Percentiles rank a stretch among this genome's conserved stretches.
Conservation (phyloP, 2,329 filamentous ascomycete species). For the Achaetomium macrosporum region DNA sequence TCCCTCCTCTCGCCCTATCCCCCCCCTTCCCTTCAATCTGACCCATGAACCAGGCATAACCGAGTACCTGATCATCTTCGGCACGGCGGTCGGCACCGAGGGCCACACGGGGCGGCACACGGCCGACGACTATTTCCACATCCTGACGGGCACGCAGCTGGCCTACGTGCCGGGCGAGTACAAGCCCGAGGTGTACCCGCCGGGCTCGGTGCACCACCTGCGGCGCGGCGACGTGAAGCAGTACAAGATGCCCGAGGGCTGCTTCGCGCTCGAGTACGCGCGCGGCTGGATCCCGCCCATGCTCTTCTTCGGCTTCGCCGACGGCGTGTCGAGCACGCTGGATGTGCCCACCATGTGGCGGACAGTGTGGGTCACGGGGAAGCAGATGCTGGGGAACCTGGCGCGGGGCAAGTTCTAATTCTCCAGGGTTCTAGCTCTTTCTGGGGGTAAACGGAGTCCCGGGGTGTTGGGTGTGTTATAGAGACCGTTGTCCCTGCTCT, state of each 20-base stretch:
- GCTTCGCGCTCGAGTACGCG: constrained; percentile 79
- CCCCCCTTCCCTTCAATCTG: background rate
- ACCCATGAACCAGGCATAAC: constrained; percentile 53
- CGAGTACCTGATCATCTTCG: constrained; percentile 87
- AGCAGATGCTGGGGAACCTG: constrained; percentile 72
- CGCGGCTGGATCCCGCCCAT: constrained; percentile 89
- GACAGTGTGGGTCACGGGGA: constrained; percentile 66
- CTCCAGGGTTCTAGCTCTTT: background rate
- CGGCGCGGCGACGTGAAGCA: constrained; percentile 68
- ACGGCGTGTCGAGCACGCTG: constrained; percentile 72
- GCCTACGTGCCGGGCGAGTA: constrained; percentile 67
- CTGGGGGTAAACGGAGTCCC: background rate
- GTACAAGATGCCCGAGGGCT: constrained; percentile 71
- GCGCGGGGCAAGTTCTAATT: constrained; percentile 61
- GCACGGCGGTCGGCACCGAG: constrained; percentile 76
- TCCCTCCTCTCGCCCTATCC: background rate
- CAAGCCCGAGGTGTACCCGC: constrained; percentile 62
- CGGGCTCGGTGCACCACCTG: constrained; percentile 67
- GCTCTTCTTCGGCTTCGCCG: constrained; percentile 84
- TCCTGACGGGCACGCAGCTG: constrained; percentile 70
- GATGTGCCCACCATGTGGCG: constrained; percentile 81
- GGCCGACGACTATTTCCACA: constrained; percentile 92
- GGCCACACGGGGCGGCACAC: constrained; percentile 85
- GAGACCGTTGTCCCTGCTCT: too few relatives aligned
- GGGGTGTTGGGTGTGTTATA: background rate